Evolutionary conservation across 1,139 yeast species (phyloP).

Genomic region (Debaryomycetaceae sp.): DNA sequence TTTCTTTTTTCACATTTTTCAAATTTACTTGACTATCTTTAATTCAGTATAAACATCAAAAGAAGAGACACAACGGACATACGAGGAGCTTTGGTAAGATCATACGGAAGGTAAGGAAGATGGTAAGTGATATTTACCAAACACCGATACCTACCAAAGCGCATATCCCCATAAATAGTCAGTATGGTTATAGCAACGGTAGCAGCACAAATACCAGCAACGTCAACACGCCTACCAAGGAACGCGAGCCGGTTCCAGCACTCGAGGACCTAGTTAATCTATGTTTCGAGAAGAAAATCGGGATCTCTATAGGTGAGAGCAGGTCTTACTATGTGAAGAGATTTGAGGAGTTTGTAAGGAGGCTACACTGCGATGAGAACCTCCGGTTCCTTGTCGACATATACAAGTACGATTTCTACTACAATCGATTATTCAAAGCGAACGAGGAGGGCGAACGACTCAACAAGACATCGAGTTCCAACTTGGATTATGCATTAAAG

Average conservation of each 20-base stretch:
- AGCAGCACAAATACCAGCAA: neutral
- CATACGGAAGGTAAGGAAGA: neutral
- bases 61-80: neutral
- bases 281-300: slow-evolving; percentile 20
- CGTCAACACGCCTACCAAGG: neutral
- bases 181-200: neutral
- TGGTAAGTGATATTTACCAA: neutral
- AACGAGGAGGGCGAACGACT: slow-evolving; percentile 8
- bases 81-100: neutral
- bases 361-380: slow-evolving; percentile 45
- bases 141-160: neutral
- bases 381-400: slow-evolving; percentile 43
- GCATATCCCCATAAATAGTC: neutral
- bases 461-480: slow-evolving; percentile 14
- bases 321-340: slow-evolving; percentile 13
- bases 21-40: neutral
- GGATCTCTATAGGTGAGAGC: slow-evolving; percentile 12
- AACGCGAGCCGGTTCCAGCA: slow-evolving; percentile 2
- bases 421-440: slow-evolving; percentile 15
- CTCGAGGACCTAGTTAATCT: slow-evolving; percentile 26
- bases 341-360: slow-evolving; percentile 17
- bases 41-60: neutral
- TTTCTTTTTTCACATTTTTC: neutral
- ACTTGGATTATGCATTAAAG: slow-evolving; percentile 1
- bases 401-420: slow-evolving; percentile 39